Conservation (phyloP, 1,284 basidiomycete genomes). For the Rhodotorula sp. region DNA sequence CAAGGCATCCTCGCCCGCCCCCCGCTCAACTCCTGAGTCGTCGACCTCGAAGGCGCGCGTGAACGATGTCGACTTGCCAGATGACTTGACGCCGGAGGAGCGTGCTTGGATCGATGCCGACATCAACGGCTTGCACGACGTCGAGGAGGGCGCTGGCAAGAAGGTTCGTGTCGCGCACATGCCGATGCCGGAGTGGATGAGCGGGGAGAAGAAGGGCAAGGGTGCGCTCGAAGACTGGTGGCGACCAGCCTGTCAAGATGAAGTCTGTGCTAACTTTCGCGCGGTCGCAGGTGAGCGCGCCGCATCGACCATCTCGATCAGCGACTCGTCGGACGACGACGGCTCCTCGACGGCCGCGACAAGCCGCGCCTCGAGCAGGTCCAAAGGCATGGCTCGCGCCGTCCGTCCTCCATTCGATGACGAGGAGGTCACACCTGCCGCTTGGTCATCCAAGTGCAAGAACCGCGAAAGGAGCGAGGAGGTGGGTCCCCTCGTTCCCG, state of each 20-base stretch:
- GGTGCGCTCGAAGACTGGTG: too few species aligned
- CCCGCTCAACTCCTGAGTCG: background rate
- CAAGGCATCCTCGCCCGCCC: background rate
- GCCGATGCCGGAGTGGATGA: constrained; percentile 9
- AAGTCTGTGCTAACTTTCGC: background rate
- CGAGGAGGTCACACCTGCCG: background rate
- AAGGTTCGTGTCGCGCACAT: constrained; percentile 2
- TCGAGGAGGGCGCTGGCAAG: constrained; percentile 4
- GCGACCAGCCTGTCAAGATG: too few species aligned
- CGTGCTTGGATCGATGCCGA: constrained; percentile 12
- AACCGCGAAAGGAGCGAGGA: background rate
- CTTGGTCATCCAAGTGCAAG: background rate
- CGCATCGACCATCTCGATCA: background rate
- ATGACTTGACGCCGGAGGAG: constrained; percentile 13
- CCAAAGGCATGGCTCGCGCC: background rate
- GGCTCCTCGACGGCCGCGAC: background rate
- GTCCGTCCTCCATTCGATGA: background rate
- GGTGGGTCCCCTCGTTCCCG: background rate
- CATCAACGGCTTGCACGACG: background rate
- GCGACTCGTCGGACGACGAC: background rate
- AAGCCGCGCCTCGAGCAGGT: background rate
- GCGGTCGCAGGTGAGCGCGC: background rate
- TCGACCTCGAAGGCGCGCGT: background rate
- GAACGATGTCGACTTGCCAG: background rate
- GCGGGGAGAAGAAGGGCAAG: constrained; percentile 1